phyloP scores from a whole-genome alignment of 352 stramenopile species.

The Thalassiosira delicatula region DNA sequence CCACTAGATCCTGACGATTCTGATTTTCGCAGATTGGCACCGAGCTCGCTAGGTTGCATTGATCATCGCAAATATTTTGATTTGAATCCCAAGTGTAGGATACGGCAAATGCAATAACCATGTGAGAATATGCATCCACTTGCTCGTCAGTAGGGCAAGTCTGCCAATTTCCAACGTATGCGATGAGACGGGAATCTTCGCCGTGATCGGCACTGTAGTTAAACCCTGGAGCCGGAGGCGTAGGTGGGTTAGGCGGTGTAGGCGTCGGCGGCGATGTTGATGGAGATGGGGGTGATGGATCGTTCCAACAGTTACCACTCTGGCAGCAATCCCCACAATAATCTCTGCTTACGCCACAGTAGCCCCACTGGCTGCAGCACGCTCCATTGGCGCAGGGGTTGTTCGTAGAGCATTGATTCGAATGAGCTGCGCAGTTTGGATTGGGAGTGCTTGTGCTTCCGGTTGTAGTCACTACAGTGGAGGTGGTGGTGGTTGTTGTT shows the following conservation, averaged over 20 bases:
- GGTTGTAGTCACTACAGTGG: constrained; percentile 3
- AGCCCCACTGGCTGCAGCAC: constrained; percentile 60
- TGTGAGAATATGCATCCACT: constrained; percentile 70
- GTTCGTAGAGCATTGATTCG: constrained; percentile 36
- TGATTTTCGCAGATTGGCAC: constrained; percentile 43
- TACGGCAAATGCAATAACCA: constrained; percentile 76
- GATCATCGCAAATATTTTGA: constrained; percentile 58
- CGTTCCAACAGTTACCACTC: constrained; percentile 4
- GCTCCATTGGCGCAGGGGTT: constrained; percentile 52
- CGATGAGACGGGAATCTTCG: constrained; percentile 69
- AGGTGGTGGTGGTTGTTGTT: constrained; percentile 18
- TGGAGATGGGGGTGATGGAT: neutral
- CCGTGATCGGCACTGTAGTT: constrained; percentile 7
- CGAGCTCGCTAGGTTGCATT: constrained; percentile 53
- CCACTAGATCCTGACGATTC: constrained; percentile 39
- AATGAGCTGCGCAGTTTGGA: constrained; percentile 43
- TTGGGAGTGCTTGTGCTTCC: constrained; percentile 10
- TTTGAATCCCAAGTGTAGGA: constrained; percentile 56
- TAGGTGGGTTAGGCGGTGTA: neutral
- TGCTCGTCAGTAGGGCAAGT: constrained; percentile 68
- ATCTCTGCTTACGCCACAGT: constrained; percentile 42
- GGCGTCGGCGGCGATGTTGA: neutral
- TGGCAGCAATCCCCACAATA: constrained; percentile 50
- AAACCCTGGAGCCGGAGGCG: constrained; percentile 6
- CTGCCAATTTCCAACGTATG: constrained; percentile 79